Base-by-base conservation (phyloP, 2,329 filamentous ascomycete genomes). In the Penicillium vulpinum region DNA sequence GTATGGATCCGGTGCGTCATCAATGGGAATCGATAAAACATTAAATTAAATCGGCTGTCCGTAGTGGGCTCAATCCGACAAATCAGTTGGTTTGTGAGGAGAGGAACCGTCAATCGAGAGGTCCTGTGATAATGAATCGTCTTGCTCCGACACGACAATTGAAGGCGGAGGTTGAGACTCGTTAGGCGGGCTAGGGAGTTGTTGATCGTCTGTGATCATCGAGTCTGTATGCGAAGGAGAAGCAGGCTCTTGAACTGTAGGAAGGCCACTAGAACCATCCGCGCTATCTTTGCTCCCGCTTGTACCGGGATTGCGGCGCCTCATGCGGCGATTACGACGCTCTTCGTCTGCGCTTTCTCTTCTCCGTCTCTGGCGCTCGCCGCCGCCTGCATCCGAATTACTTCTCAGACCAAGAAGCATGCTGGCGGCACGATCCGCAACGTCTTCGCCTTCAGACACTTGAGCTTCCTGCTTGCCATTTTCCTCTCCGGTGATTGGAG, bases 391-490 rank as follows among this genome's bases (percentile, higher is more conserved):
- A 47, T 87, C 81, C 4, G 67, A 68, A 40, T 85, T 85, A 40
- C 86, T 82, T 57, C 91, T 85, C 74, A 97, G 88, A 44, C 91
- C 91, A 70, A 96, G 90, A 29, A 97, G 80, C 72, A 97, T 79
- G 62, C 88, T 85, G 1, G 91, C 91, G 2, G 93, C 92, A 51
- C 92, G 85, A 65, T 92, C 89, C 3, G 91, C 92, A 28, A 97
- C 86, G 62, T 96, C 91, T 73, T 92, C 82, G 40, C 80, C 79
- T 54, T 83, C 81, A 3, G 74, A 77, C 9, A 76, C 71, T 31
- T 76, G 73, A n/a, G 66, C 67, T 26, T 73, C 67, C 47, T 74
- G 66, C 10, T 59, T 72, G 54, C 63, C 67, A 6, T 73, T 63
- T 26, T 69, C 70, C 21, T 78, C 77, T 39, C 69, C 72, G 15